Conservation (phyloP, 2,329 filamentous ascomycete species). For the Fusarium liriodendri region DNA sequence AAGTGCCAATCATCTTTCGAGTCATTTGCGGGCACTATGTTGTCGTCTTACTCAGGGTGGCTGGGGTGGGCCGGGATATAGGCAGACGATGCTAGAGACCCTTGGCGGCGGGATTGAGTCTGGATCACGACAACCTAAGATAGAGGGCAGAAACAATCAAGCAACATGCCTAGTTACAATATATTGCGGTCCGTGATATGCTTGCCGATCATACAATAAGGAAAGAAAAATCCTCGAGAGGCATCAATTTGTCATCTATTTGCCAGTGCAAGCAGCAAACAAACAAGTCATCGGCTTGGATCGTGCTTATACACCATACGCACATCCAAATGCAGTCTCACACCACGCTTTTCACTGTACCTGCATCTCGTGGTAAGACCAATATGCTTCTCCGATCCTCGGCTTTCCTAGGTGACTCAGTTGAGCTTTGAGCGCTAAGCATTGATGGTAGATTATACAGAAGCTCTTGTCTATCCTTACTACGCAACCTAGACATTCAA, state of each 20-base stretch:
- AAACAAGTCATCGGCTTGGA: not conserved
- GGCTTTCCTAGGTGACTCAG: not conserved
- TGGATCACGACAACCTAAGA: not conserved
- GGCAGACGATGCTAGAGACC: not conserved
- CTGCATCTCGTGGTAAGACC: not conserved
- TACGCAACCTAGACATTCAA: no score
- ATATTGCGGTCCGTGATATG: not conserved
- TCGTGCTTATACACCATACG: not conserved
- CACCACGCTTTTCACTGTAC: not conserved
- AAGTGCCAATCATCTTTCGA: not conserved
- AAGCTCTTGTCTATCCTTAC: not conserved
- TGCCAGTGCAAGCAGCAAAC: not conserved
- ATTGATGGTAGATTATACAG: not conserved
- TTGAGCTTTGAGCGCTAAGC: no score
- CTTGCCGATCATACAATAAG: not conserved
- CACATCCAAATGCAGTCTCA: not conserved
- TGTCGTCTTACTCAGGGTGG: constrained; percentile 1
- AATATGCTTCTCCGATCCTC: not conserved
- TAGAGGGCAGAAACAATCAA: not conserved
- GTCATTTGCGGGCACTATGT: not conserved
- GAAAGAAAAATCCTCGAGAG: not conserved
- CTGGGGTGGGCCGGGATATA: not conserved
- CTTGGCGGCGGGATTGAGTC: no score
- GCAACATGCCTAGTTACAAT: not conserved
- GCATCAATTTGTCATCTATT: not conserved